phyloP scores from a whole-genome alignment of 163 green algal species.

The Volvox carteri region DNA sequence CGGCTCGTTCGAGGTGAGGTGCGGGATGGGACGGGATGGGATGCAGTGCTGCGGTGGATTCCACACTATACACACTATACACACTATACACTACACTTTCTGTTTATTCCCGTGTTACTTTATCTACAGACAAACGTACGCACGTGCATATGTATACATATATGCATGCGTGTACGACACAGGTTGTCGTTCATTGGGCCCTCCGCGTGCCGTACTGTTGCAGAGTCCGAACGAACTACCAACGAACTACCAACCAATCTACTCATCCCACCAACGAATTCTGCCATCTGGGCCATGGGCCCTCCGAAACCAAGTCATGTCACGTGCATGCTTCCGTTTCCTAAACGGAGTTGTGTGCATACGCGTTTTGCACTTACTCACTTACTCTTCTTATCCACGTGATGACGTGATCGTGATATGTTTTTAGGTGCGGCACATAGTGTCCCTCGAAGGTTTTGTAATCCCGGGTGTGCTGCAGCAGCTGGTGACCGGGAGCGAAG shows the following conservation, averaged over 20 bases:
- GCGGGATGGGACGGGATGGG: neutral
- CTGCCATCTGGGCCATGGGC: neutral
- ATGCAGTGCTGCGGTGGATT: too few species aligned
- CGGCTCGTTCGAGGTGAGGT: conserved; percentile 1
- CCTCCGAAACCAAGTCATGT: neutral
- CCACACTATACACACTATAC: neutral
- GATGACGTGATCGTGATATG: neutral
- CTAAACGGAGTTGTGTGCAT: neutral
- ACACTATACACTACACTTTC: neutral
- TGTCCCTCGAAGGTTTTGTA: too few species aligned
- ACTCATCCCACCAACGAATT: neutral
- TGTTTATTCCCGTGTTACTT: neutral
- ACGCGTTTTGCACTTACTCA: neutral
- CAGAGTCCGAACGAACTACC: neutral
- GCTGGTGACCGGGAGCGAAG: too few species aligned
- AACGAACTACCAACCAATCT: neutral
- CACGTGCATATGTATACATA: neutral
- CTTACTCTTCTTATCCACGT: neutral
- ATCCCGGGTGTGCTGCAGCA: too few species aligned
- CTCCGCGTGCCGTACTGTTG: too few species aligned
- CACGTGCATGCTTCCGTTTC: neutral
- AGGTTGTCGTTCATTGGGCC: neutral
- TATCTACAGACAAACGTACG: neutral
- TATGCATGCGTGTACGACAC: neutral
- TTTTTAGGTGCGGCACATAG: too few species aligned